Evolutionary conservation across 2,329 filamentous ascomycete species (phyloP), one percentile per base, ranked within the genome.

Genomic region (Sordariomycetes sp.): DNA sequence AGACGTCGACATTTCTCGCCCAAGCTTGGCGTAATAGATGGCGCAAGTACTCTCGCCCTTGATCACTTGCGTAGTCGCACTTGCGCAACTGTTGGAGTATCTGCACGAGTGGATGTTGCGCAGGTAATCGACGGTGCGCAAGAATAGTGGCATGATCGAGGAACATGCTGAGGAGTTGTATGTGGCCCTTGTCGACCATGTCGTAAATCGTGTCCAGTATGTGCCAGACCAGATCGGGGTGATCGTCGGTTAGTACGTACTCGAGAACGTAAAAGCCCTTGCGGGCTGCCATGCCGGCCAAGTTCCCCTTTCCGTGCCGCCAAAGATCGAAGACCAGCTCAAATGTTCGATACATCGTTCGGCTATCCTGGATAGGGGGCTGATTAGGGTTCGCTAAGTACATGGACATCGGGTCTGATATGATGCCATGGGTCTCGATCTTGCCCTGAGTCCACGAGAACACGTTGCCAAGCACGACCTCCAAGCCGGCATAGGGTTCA

Each of bases 281-380:
- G 10, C 53, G 44, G 11, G 56, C 56, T 17, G 56, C 56, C 48
- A 58, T 50, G 10, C 56, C 56, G 8, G 56, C 56, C 5, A 59
- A 40, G 19, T 52, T 46, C 5, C 56, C 56, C 30, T 50, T 51
- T 3, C 55, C 56, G n/a, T 51, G 46, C 17, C 43, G 48, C 54
- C 54, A 59, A 9, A 59, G 44, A 36, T 58, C 56, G 30, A 58
- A 59, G 16, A 54, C 54, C 12, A 59, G 45, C 38, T 59, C 56
- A 34, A 59, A 59, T 2, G 54, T 59, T 33, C 56, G 52, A 34
- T 58, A 59, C 56, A 59, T 59, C 30, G 56, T 59, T 21, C 56
- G 56, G 32, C 56, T 59, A 35, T 59, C 56, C 35, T 58, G 53
- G 9, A 58, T 55, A 17, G 52, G 56, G 8, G 55, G 55, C 8